phyloP scores from a whole-genome alignment of 352 stramenopile genomes.

The Paralagenidium karlingii region DNA sequence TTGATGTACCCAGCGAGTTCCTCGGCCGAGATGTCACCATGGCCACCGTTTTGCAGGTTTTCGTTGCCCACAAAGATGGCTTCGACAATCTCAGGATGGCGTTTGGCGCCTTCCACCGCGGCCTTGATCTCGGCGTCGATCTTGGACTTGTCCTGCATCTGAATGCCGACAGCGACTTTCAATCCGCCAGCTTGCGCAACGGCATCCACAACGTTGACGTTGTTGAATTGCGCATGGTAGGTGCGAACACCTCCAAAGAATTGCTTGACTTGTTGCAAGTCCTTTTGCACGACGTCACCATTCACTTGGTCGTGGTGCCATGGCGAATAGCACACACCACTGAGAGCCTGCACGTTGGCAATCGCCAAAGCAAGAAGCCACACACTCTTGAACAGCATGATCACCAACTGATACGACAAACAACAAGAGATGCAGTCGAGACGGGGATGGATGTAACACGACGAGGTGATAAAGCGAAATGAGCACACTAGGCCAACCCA shows the following conservation, averaged over 20 bases:
- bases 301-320: conserved; percentile 32
- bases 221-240: conserved; percentile 44
- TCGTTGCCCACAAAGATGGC: conserved; percentile 68
- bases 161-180: conserved; percentile 46
- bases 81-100: conserved; percentile 21
- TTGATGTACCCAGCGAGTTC: conserved; percentile 35
- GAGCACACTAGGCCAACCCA: too few species aligned
- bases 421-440: too few species aligned
- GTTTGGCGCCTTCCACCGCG: conserved; percentile 28
- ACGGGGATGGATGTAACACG: too few species aligned
- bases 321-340: conserved; percentile 49
- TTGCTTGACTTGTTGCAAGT: conserved; percentile 19
- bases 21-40: conserved; percentile 18
- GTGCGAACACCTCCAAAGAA: conserved; percentile 54
- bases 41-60: conserved; percentile 38
- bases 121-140: conserved; percentile 47
- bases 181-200: conserved; percentile 22
- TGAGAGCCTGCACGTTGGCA: too few species aligned
- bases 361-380: too few species aligned
- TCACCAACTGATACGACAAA: too few species aligned
- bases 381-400: too few species aligned
- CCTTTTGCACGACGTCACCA: conserved; percentile 11
- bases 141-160: conserved; percentile 12
- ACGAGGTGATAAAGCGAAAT: too few species aligned
- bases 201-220: conserved; percentile 30